Conservation (phyloP, 2,329 filamentous ascomycete species). For the Pseudofabraea citricarpa region DNA sequence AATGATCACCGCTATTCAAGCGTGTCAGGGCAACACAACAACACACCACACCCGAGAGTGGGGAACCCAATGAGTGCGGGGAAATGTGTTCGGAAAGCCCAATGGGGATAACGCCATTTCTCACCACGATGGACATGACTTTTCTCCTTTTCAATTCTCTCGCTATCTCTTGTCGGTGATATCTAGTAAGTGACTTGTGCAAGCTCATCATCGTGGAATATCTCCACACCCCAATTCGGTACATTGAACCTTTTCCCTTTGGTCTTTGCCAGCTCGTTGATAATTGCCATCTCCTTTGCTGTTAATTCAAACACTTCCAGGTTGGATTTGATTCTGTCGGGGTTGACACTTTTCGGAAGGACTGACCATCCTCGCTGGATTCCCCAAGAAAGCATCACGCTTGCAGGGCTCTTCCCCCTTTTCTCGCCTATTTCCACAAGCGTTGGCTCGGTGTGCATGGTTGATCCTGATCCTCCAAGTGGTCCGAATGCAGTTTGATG, state of each 20-base stretch:
- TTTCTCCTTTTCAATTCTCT: not conserved
- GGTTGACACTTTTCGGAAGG: slow-evolving; percentile 75
- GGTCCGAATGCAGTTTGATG: slow-evolving; percentile 42
- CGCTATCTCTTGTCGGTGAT: too few relatives aligned
- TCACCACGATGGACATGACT: too few relatives aligned
- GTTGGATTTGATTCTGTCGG: slow-evolving; percentile 67
- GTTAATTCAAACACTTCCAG: slow-evolving; percentile 38
- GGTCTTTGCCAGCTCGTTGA: not conserved
- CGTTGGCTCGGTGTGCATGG: slow-evolving; percentile 47
- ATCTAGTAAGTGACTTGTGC: too few relatives aligned
- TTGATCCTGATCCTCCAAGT: slow-evolving; percentile 19
- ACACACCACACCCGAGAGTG: too few relatives aligned
- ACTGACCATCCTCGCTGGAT: slow-evolving; percentile 70
- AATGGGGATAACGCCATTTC: too few relatives aligned
- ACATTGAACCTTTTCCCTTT: slow-evolving; percentile 3
- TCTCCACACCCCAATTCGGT: slow-evolving; percentile 1
- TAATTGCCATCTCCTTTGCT: not conserved
- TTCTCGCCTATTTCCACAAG: slow-evolving; percentile 34
- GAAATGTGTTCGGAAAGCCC: too few relatives aligned
- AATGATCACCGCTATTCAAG: too few relatives aligned
- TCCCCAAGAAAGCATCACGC: slow-evolving; percentile 67
- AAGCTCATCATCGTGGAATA: slow-evolving; percentile 4
- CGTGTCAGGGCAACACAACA: too few relatives aligned
- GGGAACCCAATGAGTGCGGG: not conserved
- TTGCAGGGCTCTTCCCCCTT: slow-evolving; percentile 39